A percentile compares a stretch with the other conserved stretches of the same genome.
phyloP scores from a whole-genome alignment of 805 yeast species.

The Monosporozyma aquatica region DNA sequence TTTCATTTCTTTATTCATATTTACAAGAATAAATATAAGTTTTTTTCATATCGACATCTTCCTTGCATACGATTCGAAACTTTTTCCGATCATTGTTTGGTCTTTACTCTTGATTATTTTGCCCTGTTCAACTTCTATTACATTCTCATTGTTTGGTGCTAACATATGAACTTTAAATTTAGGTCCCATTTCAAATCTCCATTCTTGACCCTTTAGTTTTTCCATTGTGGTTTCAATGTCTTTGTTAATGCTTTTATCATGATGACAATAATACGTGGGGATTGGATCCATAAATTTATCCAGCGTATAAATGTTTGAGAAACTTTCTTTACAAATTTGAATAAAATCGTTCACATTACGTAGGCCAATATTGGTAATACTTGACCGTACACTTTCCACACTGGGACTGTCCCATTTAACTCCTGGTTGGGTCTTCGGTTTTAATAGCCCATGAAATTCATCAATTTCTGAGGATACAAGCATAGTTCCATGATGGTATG shows the following conservation, averaged over 20 bases:
- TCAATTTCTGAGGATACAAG: conserved; percentile 56
- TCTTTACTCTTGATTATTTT: not conserved
- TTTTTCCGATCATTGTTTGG: not conserved
- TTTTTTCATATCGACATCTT: not conserved
- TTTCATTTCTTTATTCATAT: no score
- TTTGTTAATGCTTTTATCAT: conserved; percentile 22
- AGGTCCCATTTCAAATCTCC: conserved; percentile 76
- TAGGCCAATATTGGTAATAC: conserved; percentile 63
- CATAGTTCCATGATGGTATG: conserved; percentile 97
- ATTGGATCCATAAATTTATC: conserved; percentile 18
- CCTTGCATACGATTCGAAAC: not conserved
- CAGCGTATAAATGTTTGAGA: conserved; percentile 10
- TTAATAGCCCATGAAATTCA: conserved; percentile 51
- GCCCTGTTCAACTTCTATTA: conserved; percentile 1
- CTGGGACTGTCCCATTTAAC: conserved; percentile 40
- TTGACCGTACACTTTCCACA: conserved; percentile 72
- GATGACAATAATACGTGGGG: conserved; percentile 26
- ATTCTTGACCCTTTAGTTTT: conserved; percentile 50
- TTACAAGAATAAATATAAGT: no score
- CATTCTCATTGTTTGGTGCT: conserved; percentile 11
- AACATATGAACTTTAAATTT: conserved; percentile 47
- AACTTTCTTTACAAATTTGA: conserved; percentile 24
- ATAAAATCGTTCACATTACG: conserved; percentile 24
- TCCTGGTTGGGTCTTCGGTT: conserved; percentile 35
- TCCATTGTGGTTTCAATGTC: conserved; percentile 36